These are phyloP conservation scores for Magnaporthiopsis rhizophila DNA, from an alignment of 2,329 filamentous ascomycete species.

Conservation along the genomic window DNA sequence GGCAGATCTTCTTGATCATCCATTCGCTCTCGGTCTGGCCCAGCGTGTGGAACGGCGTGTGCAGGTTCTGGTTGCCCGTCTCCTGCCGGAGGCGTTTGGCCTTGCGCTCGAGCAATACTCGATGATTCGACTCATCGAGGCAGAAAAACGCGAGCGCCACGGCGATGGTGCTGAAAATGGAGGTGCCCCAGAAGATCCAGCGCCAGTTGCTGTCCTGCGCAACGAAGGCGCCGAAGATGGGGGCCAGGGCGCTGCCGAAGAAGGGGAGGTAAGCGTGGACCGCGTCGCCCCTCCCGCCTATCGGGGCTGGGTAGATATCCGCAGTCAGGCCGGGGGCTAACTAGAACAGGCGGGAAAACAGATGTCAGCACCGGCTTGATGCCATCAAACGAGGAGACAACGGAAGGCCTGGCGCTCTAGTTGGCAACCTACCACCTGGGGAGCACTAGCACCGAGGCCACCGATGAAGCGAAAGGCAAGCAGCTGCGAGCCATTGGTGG, in stretches of 20 bases:
- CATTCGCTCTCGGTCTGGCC: slow-evolving; percentile 11
- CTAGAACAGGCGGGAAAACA: not conserved
- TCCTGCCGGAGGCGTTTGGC: slow-evolving; percentile 39
- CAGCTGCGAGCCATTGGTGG: slow-evolving; percentile 37
- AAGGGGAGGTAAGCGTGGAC: slow-evolving; percentile 39
- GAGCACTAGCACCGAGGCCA: slow-evolving; percentile 36
- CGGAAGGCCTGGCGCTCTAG: slow-evolving; percentile 10
- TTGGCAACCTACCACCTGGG: slow-evolving; percentile 36
- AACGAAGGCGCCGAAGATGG: slow-evolving; percentile 59
- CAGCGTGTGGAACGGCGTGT: slow-evolving; percentile 45
- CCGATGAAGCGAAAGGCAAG: slow-evolving; percentile 41
- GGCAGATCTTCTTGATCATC: slow-evolving; percentile 20
- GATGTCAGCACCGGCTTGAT: not conserved
- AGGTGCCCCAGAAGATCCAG: slow-evolving; percentile 61
- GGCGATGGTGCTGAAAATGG: slow-evolving; percentile 47
- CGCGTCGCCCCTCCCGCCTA: slow-evolving; percentile 34
- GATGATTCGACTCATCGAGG: slow-evolving; percentile 33
- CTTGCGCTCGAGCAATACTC: slow-evolving; percentile 30
- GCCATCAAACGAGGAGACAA: no score
- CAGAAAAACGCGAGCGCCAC: slow-evolving; percentile 49
- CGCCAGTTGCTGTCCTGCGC: slow-evolving; percentile 56
- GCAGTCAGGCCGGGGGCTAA: slow-evolving; percentile 28
- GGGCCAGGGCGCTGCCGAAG: slow-evolving; percentile 57
- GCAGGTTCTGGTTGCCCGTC: slow-evolving; percentile 42
- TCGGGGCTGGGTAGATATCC: slow-evolving; percentile 38